Evolutionary conservation across 192 early-diverging fungal genomes (phyloP), one percentile per base, ranked within the genome.

Genomic region (Haplosporangium gracile): DNA sequence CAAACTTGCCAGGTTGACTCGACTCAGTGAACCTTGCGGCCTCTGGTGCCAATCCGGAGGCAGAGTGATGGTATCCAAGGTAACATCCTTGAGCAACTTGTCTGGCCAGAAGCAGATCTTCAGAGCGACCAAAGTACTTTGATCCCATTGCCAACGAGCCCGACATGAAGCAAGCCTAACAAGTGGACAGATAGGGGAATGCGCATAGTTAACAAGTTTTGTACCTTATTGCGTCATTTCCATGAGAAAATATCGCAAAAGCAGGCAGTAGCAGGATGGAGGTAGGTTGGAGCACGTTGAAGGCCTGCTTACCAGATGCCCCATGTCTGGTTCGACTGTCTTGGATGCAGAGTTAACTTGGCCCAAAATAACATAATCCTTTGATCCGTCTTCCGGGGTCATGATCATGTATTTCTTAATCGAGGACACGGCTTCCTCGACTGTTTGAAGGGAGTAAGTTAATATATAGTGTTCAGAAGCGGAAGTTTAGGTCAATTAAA

Each of bases 121-220:
- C 26, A 8, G 78, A 36, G 47, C 89, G 68, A 47, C 91, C 84
- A 63, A 82, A 80, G 65, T 89, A 88, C 29, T 88, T 80, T n/a
- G 89, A 81, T 8, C 82, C 88, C 80, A 93, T 83, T 8, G 90
- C 82, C 0, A 93, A 71, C 24, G 88, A 88, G 9, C 91, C 92
- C 16, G 88, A 89, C 10, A 88, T 90, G 77, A 93, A 93, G 72
- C 93, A 93, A 8, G 89, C 88, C 91, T 92, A 45, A 79, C n/a
- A 78, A 29, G 45, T 22, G 55, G 29, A 55, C 9, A 29, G 39
- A 70, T 40, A 40, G n/a, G 18, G 20, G 69, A 70, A 26, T 70
- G 49, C 34, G 43, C n/a, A 32, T 42, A 57, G 15, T 68, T 26
- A 60, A 32, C 57, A 49, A 9, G 10, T 26, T 15, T 45, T 45